A percentile compares a stretch with the other conserved stretches of the same genome.
Conservation (phyloP, 148 eudicot species). For the Cornus kousa region DNA sequence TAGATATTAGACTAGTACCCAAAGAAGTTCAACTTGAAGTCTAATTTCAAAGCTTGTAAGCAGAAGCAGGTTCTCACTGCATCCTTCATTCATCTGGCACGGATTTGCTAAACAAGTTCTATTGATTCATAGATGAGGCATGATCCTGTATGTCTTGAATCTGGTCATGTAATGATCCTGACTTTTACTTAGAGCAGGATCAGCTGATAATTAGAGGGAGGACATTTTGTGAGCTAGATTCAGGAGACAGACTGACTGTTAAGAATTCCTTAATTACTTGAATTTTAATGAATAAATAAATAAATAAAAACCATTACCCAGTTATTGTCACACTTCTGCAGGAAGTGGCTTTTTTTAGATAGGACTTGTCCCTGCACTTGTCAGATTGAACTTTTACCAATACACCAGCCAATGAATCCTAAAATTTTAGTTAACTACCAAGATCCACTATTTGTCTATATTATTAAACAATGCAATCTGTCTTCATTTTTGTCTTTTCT, state of each 20-base stretch:
- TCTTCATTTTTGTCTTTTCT: not conserved
- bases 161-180: not conserved
- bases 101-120: not conserved
- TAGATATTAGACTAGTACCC: not conserved
- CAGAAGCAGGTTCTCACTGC: not conserved
- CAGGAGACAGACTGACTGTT: not conserved
- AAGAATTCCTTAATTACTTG: not conserved
- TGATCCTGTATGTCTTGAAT: not conserved
- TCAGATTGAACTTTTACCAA: no score
- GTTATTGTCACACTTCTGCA: no score
- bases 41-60: not conserved
- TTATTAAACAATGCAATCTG: not conserved
- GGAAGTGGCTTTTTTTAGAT: no score
- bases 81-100: not conserved
- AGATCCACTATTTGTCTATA: not conserved
- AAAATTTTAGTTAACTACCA: not conserved
- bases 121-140: no score
- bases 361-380: no score
- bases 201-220: not conserved
- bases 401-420: no score
- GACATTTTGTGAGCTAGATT: not conserved
- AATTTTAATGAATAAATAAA: no score
- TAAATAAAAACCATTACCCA: no score
- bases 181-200: not conserved
- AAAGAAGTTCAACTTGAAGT: not conserved